These are phyloP conservation scores for Spizellomyces punctatus DNA, from an alignment of 192 early-diverging fungal species.

Conservation along the genomic window DNA sequence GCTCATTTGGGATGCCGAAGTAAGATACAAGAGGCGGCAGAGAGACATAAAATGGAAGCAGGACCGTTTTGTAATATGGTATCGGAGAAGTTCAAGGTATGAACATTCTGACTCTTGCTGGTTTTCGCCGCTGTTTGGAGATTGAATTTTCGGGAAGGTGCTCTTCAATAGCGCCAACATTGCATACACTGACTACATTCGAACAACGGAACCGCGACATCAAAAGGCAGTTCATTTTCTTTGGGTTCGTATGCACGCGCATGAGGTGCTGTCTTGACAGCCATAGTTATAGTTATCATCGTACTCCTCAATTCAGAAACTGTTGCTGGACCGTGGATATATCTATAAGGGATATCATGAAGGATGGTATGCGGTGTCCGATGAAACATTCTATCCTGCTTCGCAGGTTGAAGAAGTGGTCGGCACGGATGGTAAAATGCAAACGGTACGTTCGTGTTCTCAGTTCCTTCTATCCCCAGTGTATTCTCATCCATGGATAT, in stretches of 20 bases:
- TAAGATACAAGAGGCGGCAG: conserved; percentile 90
- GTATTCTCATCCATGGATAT: background rate
- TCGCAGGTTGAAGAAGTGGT: conserved; percentile 70
- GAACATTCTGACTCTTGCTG: conserved; percentile 20
- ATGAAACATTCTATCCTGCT: conserved; percentile 87
- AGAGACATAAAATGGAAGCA: conserved; percentile 54
- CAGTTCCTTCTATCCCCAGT: no score
- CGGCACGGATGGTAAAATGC: conserved; percentile 52
- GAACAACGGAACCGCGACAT: conserved; percentile 85
- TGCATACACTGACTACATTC: conserved; percentile 76
- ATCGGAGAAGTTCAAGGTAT: conserved; percentile 67
- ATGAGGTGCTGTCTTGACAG: background rate
- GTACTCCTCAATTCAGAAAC: conserved; percentile 37
- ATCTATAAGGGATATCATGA: conserved; percentile 90
- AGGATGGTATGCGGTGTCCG: conserved; percentile 96
- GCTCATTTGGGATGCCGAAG: background rate
- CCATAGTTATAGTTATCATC: background rate
- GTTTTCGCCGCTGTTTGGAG: background rate
- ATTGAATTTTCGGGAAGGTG: conserved; percentile 32
- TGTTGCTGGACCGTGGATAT: conserved; percentile 66
- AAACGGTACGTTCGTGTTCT: conserved; percentile 36
- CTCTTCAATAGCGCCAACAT: conserved; percentile 77
- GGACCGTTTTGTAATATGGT: conserved; percentile 79
- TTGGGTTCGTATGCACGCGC: conserved; percentile 58
- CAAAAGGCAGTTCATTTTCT: conserved; percentile 66